These are phyloP conservation scores for Nannochloropsis gaditana DNA, from an alignment of 108 stramenopile genomes.

Conservation along the genomic window DNA sequence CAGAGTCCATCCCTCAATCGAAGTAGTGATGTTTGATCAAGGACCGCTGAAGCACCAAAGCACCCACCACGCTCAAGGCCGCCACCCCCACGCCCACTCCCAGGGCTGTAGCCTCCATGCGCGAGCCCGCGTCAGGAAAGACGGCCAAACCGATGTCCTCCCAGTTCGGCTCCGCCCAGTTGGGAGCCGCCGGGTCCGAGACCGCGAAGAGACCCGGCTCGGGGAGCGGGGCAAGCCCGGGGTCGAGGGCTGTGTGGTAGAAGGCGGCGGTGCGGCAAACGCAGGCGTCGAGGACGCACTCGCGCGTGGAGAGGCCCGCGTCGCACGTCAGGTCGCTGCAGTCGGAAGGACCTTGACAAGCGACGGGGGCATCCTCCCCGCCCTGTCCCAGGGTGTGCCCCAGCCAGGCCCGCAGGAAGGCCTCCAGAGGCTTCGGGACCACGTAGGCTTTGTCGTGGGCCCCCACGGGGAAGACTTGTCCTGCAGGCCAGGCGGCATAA, in stretches of 20 bases:
- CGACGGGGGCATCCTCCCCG: neutral
- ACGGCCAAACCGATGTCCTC: neutral
- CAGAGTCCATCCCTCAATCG: neutral
- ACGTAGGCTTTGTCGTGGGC: neutral
- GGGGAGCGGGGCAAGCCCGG: neutral
- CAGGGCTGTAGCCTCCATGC: neutral
- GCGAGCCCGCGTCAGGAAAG: neutral
- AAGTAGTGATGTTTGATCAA: constrained; percentile 9
- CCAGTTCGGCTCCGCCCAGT: constrained; percentile 12
- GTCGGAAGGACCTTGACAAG: neutral
- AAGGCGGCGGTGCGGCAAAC: neutral
- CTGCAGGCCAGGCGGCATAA: constrained; percentile 4
- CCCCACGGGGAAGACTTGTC: neutral
- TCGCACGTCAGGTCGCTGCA: neutral
- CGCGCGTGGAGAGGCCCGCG: neutral
- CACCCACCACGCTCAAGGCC: neutral
- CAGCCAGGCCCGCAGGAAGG: neutral
- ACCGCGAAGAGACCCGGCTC: neutral
- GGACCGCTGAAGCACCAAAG: neutral
- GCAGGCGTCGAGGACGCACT: neutral
- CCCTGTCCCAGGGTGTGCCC: neutral
- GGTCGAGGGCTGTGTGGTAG: neutral
- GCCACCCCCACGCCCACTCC: neutral
- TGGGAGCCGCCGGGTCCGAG: neutral
- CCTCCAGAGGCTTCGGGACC: neutral